A percentile compares a stretch with the other conserved stretches of the same genome.
phyloP scores from a whole-genome alignment of 768 basidiomycete genomes.

The Tylopilus felleus region DNA sequence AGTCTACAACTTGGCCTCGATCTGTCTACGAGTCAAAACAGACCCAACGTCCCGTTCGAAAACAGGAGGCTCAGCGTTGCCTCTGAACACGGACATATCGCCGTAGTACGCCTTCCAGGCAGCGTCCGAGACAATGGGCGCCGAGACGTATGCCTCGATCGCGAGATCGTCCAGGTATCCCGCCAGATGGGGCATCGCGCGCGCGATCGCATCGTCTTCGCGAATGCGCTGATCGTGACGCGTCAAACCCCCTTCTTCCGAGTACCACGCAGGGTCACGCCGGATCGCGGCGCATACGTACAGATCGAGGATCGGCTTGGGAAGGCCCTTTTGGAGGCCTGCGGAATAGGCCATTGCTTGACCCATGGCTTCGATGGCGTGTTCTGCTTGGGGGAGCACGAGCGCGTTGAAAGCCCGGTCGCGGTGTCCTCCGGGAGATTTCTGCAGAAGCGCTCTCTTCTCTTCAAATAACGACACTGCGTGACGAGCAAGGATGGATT shows the following conservation, averaged over 20 bases:
- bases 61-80: constrained; percentile 34
- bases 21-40: neutral
- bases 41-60: too few relatives aligned
- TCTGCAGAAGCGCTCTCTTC: constrained; percentile 38
- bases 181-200: constrained; percentile 31
- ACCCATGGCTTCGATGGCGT: constrained; percentile 57
- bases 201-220: constrained; percentile 40
- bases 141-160: constrained; percentile 48
- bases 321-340: constrained; percentile 42
- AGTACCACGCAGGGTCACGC: constrained; percentile 1
- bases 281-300: constrained; percentile 44
- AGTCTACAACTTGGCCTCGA: neutral
- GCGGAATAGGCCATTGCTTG: constrained; percentile 60
- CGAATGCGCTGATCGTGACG: constrained; percentile 45
- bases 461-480: constrained; percentile 45
- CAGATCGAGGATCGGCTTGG: constrained; percentile 49
- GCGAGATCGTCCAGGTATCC: constrained; percentile 41
- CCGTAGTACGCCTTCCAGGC: constrained; percentile 47
- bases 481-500: constrained; percentile 54
- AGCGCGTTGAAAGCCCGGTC: constrained; percentile 43
- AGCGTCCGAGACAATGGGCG: constrained; percentile 51
- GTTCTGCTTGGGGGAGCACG: constrained; percentile 53
- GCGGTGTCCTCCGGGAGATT: constrained; percentile 27
- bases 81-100: constrained; percentile 40
- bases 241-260: neutral